Base-by-base conservation (phyloP, 441 rosid species). In the Bocquillonia castaneifolia region DNA sequence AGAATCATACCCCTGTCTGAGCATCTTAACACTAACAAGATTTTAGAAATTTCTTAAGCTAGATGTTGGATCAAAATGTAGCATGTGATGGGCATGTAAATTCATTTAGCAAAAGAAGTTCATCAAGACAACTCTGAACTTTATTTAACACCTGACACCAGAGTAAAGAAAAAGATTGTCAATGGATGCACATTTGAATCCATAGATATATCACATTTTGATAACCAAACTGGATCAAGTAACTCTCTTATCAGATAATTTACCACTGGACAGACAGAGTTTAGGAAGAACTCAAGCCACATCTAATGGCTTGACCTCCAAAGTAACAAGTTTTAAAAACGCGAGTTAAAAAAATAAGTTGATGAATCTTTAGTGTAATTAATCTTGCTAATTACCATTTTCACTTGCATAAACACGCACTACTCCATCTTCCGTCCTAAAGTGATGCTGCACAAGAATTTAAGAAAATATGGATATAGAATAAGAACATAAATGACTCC, bases 371-470 rank as follows among this genome's bases (percentile, higher is more conserved):
- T 6, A 44, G 39, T n/a, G 45, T 39, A 60, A 29, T 48, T 26
- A 40, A 44, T 52, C 59, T 54, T 25, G 44, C 42, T 56, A 34
- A 79, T 44, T 68, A 84, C 93, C 82, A 68, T 76, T 74, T 76
- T 83, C 80, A 78, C 72, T 76, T 28, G 86, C 84, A 80, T 84
- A 88, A 54, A 88, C 86, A 79, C 72, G 90, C 23, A 79, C 56
- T 40, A 88, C 90, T 72, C 93, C 93, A 72, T 86, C 89, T 72
- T 81, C 83, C 90, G 83, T 84, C 82, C 77, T 78, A 61, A 83
- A 88, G 71, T 74, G 72, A 78, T 88, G 93, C 93, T 88, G 86
- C 83, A 69, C 20, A 62, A 59, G 45, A 61, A 47, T 58, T 55
- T 59, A 5, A 26, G 45, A 37, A 52, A 51, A n/a, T 47, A 23